Evolutionary conservation across 1,284 basidiomycete species (phyloP), one percentile per base, ranked within the genome.

Genomic region (Phellopilus nigrolimitatus): DNA sequence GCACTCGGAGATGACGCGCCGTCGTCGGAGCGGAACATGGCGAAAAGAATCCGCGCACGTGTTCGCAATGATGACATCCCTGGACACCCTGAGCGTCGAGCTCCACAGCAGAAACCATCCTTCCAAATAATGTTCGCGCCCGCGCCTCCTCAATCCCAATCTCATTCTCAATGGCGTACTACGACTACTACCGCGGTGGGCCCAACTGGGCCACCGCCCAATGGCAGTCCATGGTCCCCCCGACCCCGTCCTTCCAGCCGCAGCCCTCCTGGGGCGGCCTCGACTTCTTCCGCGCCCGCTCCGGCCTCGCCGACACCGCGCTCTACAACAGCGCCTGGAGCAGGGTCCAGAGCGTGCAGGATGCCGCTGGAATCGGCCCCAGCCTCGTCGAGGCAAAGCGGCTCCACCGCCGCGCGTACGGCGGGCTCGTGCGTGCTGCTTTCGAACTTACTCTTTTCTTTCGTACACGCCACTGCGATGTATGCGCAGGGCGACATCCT

Each of bases 91-190:
- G n/a, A n/a, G n/a, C n/a, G n/a, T n/a, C n/a, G n/a, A n/a, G n/a
- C n/a, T n/a, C n/a, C n/a, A n/a, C n/a, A n/a, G n/a, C n/a, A n/a
- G n/a, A n/a, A n/a, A n/a, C n/a, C n/a, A n/a, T n/a, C n/a, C n/a
- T n/a, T n/a, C n/a, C n/a, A n/a, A n/a, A n/a, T n/a, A n/a, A n/a
- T n/a, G n/a, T n/a, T n/a, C n/a, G n/a, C n/a, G n/a, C n/a, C n/a
- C n/a, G n/a, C n/a, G n/a, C n/a, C n/a, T n/a, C n/a, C n/a, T n/a
- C n/a, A n/a, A n/a, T n/a, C n/a, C n/a, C n/a, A n/a, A n/a, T n/a
- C n/a, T n/a, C n/a, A n/a, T n/a, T n/a, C n/a, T n/a, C n/a, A n/a
- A 60, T 62, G 53, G 65, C 68, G 0, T 64, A 61, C 54, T 60
- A 60, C 50, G 38, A 48, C 25, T 61, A 61, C 51, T 64, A 64